Evolutionary conservation across 352 stramenopile genomes (phyloP).

Genomic region (Phytophthora sp.): DNA sequence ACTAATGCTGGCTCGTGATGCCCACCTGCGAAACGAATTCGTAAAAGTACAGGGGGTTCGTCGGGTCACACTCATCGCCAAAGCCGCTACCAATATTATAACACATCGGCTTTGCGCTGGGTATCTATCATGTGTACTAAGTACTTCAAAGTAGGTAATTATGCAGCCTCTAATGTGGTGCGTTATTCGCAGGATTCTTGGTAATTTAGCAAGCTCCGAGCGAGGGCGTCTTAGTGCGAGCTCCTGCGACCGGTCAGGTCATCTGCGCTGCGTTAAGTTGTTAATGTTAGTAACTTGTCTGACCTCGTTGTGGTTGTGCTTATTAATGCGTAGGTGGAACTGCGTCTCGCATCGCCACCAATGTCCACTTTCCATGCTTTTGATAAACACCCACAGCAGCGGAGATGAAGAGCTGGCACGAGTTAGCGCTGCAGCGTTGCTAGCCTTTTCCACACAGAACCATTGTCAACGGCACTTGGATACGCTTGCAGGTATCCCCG

Average conservation of each 20-base stretch:
- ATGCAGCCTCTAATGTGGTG: background rate
- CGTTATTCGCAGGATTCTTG: constrained; percentile 51
- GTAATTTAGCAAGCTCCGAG: constrained; percentile 64
- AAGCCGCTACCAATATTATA: constrained; percentile 14
- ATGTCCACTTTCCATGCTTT: constrained; percentile 65
- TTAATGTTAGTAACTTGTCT: background rate
- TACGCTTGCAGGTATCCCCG: constrained; percentile 44
- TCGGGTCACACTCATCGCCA: constrained; percentile 50
- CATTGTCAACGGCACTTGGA: constrained; percentile 80
- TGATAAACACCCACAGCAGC: constrained; percentile 40
- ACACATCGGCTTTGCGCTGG: constrained; percentile 44
- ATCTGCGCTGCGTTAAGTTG: background rate
- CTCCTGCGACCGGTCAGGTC: constrained; percentile 60
- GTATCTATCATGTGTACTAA: constrained; percentile 15
- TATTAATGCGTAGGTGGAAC: constrained; percentile 49
- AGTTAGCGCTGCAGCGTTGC: constrained; percentile 55
- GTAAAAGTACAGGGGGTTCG: constrained; percentile 65
- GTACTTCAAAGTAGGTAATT: background rate
- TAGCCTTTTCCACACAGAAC: constrained; percentile 73
- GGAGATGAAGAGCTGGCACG: constrained; percentile 42
- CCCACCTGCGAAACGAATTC: constrained; percentile 55
- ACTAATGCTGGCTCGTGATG: constrained; percentile 59
- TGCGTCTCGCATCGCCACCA: constrained; percentile 77
- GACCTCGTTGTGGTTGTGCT: background rate
- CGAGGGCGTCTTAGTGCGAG: constrained; percentile 59